phyloP scores from a whole-genome alignment of 768 basidiomycete species.

The Psilocybe subaeruginosa region DNA sequence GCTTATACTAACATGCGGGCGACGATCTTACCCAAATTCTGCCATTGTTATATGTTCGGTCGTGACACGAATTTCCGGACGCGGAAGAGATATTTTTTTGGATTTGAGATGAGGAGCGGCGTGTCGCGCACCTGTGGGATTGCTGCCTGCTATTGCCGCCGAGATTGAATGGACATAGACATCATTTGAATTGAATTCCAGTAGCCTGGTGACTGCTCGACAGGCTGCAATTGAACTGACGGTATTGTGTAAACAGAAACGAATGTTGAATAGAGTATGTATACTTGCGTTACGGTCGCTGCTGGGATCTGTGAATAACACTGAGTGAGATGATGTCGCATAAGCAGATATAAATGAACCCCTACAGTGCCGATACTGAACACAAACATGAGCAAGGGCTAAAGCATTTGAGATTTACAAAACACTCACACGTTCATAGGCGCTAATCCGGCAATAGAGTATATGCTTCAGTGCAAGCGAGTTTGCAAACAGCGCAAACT shows the following conservation, averaged over 20 bases:
- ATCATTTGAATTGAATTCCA: constrained; percentile 53
- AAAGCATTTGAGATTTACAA: not conserved
- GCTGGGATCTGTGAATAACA: constrained; percentile 53
- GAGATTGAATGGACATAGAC: constrained; percentile 51
- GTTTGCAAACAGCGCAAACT: constrained; percentile 19
- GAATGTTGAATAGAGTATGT: not conserved
- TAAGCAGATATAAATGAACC: constrained; percentile 12
- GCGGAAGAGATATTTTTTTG: constrained; percentile 30
- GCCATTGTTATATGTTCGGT: constrained; percentile 65
- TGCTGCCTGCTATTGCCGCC: constrained; percentile 33
- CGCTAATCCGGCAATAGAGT: constrained; percentile 32
- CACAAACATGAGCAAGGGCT: not conserved
- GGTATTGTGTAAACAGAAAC: constrained; percentile 5
- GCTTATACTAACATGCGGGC: not conserved
- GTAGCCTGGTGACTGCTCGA: constrained; percentile 68
- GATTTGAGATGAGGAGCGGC: constrained; percentile 27
- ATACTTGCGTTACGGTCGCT: constrained; percentile 60
- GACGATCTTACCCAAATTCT: constrained; percentile 48
- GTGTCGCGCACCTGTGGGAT: constrained; percentile 30
- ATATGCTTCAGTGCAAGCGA: constrained; percentile 3
- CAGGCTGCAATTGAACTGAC: constrained; percentile 63
- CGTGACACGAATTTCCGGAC: constrained; percentile 57
- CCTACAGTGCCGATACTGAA: constrained; percentile 57
- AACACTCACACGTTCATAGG: constrained; percentile 64
- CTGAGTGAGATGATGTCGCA: not conserved